phyloP scores from a whole-genome alignment of 164 flowering plant genomes.

The Hamamelis virginiana region DNA sequence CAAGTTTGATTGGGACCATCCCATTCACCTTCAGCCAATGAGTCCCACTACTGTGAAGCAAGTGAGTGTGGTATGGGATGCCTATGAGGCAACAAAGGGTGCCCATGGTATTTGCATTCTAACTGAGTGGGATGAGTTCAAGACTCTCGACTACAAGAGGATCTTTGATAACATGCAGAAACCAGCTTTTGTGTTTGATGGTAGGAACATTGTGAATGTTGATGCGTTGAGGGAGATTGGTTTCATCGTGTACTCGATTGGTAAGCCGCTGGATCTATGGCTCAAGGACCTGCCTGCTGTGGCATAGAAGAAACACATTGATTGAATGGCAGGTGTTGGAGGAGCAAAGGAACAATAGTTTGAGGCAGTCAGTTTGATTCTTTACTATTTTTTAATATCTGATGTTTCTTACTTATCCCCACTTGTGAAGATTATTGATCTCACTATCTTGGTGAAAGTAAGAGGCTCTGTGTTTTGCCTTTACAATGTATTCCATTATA shows the following conservation, averaged over 20 bases:
- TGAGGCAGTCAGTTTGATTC: conserved; percentile 24
- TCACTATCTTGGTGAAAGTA: conserved; percentile 14
- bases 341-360: background rate
- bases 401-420: conserved; percentile 16
- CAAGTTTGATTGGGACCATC: conserved; percentile 89
- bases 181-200: conserved; percentile 76
- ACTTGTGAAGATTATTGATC: conserved; percentile 12
- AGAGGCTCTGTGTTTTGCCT: conserved; percentile 21
- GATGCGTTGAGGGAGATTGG: conserved; percentile 72
- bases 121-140: conserved; percentile 90
- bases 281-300: conserved; percentile 86
- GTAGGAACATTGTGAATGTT: conserved; percentile 61
- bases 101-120: conserved; percentile 76
- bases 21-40: conserved; percentile 67
- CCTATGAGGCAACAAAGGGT: conserved; percentile 68
- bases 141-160: conserved; percentile 60
- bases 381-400: conserved; percentile 20
- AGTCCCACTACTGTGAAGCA: conserved; percentile 64
- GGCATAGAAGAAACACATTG: conserved; percentile 31
- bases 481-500: conserved; percentile 14
- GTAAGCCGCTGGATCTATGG: conserved; percentile 83
- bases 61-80: conserved; percentile 65
- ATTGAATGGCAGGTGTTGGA: background rate
- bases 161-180: conserved; percentile 77
- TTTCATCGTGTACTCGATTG: conserved; percentile 75